Conservation (phyloP, 371 early-diverging fungal species). For the Apophysomyces variabilis region DNA sequence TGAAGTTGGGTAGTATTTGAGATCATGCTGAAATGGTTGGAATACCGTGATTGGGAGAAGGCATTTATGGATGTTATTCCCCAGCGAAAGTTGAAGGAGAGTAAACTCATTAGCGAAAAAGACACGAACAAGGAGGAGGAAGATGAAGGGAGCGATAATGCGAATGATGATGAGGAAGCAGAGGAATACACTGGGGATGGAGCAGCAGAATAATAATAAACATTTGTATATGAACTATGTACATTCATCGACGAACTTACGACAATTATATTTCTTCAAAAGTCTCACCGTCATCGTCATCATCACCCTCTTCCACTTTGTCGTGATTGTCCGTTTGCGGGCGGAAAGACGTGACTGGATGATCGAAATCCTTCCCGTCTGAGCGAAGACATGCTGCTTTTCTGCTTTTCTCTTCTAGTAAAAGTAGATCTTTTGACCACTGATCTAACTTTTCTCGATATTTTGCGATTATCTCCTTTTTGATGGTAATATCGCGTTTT, state of each 20-base stretch:
- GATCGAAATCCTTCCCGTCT: slow-evolving; percentile 24
- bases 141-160: slow-evolving; percentile 21
- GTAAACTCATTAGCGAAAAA: slow-evolving; percentile 39
- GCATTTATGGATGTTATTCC: slow-evolving; percentile 90
- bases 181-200: slow-evolving; percentile 23
- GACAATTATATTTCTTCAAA: slow-evolving; percentile 25
- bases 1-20: slow-evolving; percentile 64
- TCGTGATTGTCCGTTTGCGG: slow-evolving; percentile 22
- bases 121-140: slow-evolving; percentile 23
- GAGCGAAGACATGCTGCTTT: slow-evolving; percentile 16
- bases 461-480: slow-evolving; percentile 21
- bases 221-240: slow-evolving; percentile 6
- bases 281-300: slow-evolving; percentile 26
- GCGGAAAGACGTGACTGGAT: slow-evolving; percentile 3
- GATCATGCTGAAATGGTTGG: slow-evolving; percentile 79
- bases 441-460: slow-evolving; percentile 19
- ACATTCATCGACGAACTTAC: background rate
- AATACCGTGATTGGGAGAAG: slow-evolving; percentile 73
- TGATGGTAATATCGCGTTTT: slow-evolving; percentile 27
- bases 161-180: slow-evolving; percentile 18
- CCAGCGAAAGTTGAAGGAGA: slow-evolving; percentile 74
- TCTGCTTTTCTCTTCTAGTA: slow-evolving; percentile 19
- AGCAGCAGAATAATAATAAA: slow-evolving; percentile 13
- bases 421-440: slow-evolving; percentile 25
- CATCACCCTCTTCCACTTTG: slow-evolving; percentile 22